Evolutionary conservation across 139 green algal species (phyloP).

Genomic region (Pleodorina starrii): DNA sequence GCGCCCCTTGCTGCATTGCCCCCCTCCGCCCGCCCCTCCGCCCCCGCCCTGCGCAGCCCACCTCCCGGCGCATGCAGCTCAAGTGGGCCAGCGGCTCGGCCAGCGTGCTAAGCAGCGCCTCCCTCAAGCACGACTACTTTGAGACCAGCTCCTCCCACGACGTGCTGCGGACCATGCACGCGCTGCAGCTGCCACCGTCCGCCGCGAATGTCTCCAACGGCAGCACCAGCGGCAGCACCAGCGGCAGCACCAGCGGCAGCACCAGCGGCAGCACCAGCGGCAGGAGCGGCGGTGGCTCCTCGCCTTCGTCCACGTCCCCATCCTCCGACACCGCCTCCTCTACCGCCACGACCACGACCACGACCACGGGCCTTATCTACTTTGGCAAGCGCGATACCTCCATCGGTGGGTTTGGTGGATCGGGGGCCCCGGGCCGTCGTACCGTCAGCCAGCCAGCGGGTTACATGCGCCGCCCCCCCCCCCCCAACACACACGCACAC

Average conservation of each 20-base stretch:
- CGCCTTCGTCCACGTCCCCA: too few species aligned
- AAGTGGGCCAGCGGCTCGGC: not conserved
- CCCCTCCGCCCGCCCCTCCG: not conserved
- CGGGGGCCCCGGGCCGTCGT: too few species aligned
- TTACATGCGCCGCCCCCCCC: too few species aligned
- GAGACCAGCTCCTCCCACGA: not conserved
- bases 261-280: too few species aligned
- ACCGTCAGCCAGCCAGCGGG: too few species aligned
- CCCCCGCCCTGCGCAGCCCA: not conserved
- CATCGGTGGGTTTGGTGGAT: not conserved
- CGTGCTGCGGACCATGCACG: slow-evolving; percentile 1
- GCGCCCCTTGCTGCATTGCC: too few species aligned
- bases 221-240: not conserved
- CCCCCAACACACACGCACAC: too few species aligned
- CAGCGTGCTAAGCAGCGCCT: not conserved
- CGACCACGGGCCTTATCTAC: slow-evolving; percentile 1
- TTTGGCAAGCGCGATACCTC: slow-evolving; percentile 37
- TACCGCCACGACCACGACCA: not conserved
- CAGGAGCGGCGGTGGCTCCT: too few species aligned
- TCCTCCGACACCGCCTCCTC: not conserved
- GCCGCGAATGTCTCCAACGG: not conserved
- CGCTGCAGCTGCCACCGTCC: not conserved
- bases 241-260: too few species aligned
- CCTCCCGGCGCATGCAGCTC: not conserved
- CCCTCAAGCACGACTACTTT: slow-evolving; percentile 12